Evolutionary conservation across 2,329 filamentous ascomycete genomes (phyloP), one percentile per base, ranked within the genome.

Genomic region (Xylaria digitata): DNA sequence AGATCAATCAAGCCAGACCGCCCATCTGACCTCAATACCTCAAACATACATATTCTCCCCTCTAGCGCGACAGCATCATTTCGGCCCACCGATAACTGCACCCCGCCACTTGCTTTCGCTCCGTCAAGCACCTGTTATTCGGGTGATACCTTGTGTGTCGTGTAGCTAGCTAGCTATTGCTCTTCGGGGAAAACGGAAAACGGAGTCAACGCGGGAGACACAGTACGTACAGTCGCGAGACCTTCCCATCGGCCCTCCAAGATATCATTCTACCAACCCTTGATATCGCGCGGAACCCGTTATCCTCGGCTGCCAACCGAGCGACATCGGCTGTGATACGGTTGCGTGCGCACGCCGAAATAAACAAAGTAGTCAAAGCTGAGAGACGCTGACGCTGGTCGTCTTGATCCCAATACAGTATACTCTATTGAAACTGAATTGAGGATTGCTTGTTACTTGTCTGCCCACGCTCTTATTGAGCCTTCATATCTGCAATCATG

Each of bases 401-500:
- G 50, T 63, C 64, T 53, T 17, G 61, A 58, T 48, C 21, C 42
- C 43, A 54, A 43, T 23, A 46, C 23, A 13, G 21, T 48, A 55
- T 34, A 50, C 32, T 54, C 43, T 53, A 55, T 66, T 60, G 49
- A 66, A 48, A 57, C 40, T 32, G 30, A 26, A 50, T n/a, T 43
- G 46, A 56, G 57, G 57, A 30, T 56, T 23, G 19, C 57, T 61
- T 19, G 42, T 30, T 48, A 58, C 49, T 37, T 48, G 64, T 48
- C 46, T 52, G 26, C 40, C 19, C 49, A 55, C 59, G 46, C 59
- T 42, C 46, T 45, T 60, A 19, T 61, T 40, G 43, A 53, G 61
- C 37, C 17, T 55, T 59, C 59, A 13, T 37, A 19, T 58, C 48
- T 37, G 43, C 65, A 58, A 62, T 68, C 73, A 89, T 89, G 87